These are phyloP conservation scores for Phytopythium chamaehyphon DNA, from an alignment of 352 stramenopile species.

Conservation along the genomic window DNA sequence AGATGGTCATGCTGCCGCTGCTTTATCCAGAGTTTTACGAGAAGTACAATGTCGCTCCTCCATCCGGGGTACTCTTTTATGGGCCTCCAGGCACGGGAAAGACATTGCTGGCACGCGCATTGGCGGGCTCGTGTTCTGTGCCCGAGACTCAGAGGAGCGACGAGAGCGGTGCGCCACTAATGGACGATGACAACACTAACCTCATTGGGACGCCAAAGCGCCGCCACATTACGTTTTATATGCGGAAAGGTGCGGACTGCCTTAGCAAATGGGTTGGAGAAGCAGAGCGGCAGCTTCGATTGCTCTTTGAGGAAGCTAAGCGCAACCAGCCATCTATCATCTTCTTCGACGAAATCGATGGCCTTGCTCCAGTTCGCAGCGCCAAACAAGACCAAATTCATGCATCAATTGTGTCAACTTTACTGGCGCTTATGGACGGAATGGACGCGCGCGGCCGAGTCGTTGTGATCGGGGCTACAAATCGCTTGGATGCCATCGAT, in stretches of 20 bases:
- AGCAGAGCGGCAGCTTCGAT: constrained; percentile 85
- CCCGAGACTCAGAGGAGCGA: not conserved
- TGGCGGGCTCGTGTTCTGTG: constrained; percentile 85
- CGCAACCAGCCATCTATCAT: constrained; percentile 92
- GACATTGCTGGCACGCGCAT: constrained; percentile 83
- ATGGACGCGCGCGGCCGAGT: constrained; percentile 87
- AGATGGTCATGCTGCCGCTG: constrained; percentile 93
- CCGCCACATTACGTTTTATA: constrained; percentile 91
- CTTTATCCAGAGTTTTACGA: constrained; percentile 92
- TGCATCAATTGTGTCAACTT: constrained; percentile 90
- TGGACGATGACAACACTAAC: constrained; percentile 1
- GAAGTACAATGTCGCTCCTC: constrained; percentile 83
- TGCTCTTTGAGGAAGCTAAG: constrained; percentile 91
- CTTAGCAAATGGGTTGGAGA: constrained; percentile 92
- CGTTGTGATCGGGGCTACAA: constrained; percentile 98
- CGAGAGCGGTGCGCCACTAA: not conserved
- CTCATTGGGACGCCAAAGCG: constrained; percentile 14
- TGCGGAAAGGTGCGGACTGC: constrained; percentile 91
- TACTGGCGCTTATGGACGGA: constrained; percentile 92
- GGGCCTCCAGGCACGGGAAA: constrained; percentile 92
- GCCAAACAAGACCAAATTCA: constrained; percentile 94
- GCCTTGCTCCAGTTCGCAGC: constrained; percentile 88
- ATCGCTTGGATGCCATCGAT: constrained; percentile 95
- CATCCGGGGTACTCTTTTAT: constrained; percentile 87
- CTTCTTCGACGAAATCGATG: constrained; percentile 95